Conservation (phyloP, 2,329 filamentous ascomycete genomes). For the Penicillium sclerotigenum region DNA sequence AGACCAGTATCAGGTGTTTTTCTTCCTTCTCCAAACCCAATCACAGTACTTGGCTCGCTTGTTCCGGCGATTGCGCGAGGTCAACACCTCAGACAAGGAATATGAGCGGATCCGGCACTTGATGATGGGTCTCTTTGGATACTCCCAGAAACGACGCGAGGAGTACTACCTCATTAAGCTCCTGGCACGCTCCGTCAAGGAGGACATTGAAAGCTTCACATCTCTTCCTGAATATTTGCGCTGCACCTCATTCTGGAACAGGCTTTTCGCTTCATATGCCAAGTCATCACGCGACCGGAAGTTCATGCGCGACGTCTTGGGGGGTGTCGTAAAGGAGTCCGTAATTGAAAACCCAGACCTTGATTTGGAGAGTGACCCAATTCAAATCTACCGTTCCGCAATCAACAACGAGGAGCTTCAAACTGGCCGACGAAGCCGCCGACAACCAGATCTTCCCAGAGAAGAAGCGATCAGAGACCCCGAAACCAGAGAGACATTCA, state of each 20-base stretch:
- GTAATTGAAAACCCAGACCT: constrained; percentile 88
- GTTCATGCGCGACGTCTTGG: constrained; percentile 81
- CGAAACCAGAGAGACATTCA: constrained; percentile 88
- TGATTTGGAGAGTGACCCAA: constrained; percentile 92
- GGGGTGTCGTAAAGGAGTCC: constrained; percentile 81
- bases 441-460: constrained; percentile 78
- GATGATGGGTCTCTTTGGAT: constrained; percentile 95
- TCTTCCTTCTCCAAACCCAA: constrained; percentile 95
- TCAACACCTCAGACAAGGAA: constrained; percentile 84
- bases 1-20: constrained; percentile 94
- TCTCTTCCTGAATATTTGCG: constrained; percentile 81
- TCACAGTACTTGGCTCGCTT: constrained; percentile 88
- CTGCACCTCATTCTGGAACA: constrained; percentile 90
- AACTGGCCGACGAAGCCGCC: constrained; percentile 77
- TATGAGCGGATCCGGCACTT: constrained; percentile 87
- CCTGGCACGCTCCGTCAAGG: constrained; percentile 74
- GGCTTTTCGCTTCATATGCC: constrained; percentile 80
- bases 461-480: constrained; percentile 95
- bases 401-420: constrained; percentile 97
- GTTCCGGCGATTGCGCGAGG: constrained; percentile 78
- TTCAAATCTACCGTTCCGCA: constrained; percentile 92
- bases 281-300: constrained; percentile 89
- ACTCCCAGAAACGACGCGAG: constrained; percentile 92
- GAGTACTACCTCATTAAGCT: constrained; percentile 95
- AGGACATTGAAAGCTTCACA: constrained; percentile 73